A percentile compares a stretch with the other conserved stretches of the same genome.
Evolutionary conservation across 2,329 filamentous ascomycete species (phyloP).

Genomic region (Boeremia lycopersici): DNA sequence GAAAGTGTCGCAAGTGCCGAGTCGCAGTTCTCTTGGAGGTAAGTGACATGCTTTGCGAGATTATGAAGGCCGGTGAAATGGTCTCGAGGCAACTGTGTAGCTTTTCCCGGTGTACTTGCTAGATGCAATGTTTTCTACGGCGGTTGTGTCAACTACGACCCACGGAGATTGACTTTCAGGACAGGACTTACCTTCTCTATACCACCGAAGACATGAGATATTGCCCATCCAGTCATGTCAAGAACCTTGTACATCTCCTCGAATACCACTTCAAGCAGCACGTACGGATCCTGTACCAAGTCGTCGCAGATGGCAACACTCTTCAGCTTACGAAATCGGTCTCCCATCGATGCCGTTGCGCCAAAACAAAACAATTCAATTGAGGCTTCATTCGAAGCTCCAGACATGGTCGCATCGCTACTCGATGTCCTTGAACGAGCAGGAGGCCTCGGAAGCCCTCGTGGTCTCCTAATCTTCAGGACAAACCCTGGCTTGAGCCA

Average conservation of each 20-base stretch:
- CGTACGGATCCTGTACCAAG: conserved; percentile 38
- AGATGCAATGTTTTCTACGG: conserved; percentile 29
- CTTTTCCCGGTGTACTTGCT: conserved; percentile 24
- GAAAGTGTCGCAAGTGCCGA: conserved; percentile 37
- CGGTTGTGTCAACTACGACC: conserved; percentile 8
- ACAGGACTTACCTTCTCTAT: conserved; percentile 36
- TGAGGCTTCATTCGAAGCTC: background rate
- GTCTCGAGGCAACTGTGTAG: conserved; percentile 24
- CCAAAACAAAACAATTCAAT: conserved; percentile 42
- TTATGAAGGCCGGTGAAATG: conserved; percentile 43
- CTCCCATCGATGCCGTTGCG: conserved; percentile 23
- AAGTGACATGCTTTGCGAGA: conserved; percentile 48
- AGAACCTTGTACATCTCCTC: conserved; percentile 41
- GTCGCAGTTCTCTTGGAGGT: conserved; percentile 45
- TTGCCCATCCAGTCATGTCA: conserved; percentile 37
- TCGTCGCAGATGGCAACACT: conserved; percentile 23
- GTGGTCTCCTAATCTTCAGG: conserved; percentile 23
- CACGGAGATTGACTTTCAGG: background rate
- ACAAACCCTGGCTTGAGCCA: conserved; percentile 38
- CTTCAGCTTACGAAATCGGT: conserved; percentile 24
- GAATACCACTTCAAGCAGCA: conserved; percentile 39
- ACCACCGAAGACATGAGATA: conserved; percentile 37
- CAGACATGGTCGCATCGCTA: conserved; percentile 18
- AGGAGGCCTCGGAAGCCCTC: background rate
- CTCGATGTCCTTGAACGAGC: conserved; percentile 20